These are phyloP conservation scores for Aspergillus ellipticus DNA, from an alignment of 495 filamentous ascomycete species.

Conservation along the genomic window DNA sequence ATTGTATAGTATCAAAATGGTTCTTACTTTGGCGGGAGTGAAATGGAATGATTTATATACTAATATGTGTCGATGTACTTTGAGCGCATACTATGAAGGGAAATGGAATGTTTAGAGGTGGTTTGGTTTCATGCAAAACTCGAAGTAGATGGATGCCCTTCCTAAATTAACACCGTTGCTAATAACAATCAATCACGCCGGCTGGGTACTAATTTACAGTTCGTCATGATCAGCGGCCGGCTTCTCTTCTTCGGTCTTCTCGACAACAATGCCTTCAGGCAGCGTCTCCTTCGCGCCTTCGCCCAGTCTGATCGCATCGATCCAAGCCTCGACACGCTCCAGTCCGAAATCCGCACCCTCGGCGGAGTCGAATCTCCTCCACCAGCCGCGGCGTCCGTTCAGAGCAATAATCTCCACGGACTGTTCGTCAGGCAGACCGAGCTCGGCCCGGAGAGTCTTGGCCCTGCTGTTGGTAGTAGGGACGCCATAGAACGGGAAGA, in stretches of 20 bases:
- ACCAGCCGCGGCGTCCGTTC: constrained; percentile 85
- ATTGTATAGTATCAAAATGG: no score
- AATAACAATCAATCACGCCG: not conserved
- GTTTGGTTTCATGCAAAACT: constrained; percentile 17
- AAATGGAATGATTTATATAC: no score
- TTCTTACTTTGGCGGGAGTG: no score
- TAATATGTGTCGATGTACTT: no score
- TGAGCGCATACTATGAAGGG: no score
- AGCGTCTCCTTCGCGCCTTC: constrained; percentile 79
- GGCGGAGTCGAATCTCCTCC: constrained; percentile 59
- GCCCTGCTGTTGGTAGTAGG: constrained; percentile 59
- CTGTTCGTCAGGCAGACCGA: constrained; percentile 54
- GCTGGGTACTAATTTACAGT: constrained; percentile 19
- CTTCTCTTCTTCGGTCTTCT: constrained; percentile 36
- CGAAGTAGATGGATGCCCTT: constrained; percentile 2
- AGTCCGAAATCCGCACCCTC: constrained; percentile 52
- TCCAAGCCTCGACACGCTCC: constrained; percentile 71
- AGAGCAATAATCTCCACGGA: constrained; percentile 67
- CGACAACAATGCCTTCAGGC: constrained; percentile 65
- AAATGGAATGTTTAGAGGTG: no score
- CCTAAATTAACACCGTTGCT: not conserved
- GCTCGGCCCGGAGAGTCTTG: constrained; percentile 50
- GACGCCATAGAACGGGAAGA: constrained; percentile 82
- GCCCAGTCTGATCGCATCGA: constrained; percentile 82
- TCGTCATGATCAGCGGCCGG: constrained; percentile 34